Evolutionary conservation across 208 protist species (phyloP), one percentile per base, ranked within the genome.

Genomic region (Trypanosomatidae sp.): DNA sequence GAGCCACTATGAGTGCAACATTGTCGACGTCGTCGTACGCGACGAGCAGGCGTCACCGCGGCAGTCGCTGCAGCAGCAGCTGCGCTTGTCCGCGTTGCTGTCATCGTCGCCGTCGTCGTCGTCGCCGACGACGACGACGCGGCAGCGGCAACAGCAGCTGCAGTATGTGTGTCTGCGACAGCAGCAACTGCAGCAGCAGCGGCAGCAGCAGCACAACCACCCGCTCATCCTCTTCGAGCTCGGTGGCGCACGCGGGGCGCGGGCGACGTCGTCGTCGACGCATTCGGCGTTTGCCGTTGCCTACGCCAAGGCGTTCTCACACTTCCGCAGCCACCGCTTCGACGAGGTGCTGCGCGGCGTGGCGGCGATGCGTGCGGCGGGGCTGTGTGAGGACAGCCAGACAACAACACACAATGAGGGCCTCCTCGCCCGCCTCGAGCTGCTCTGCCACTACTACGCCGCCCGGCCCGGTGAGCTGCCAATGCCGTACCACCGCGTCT

Each of bases 21-120:
- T 92, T 45, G 72, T 92, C 0, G 83, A 92, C 48, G 74, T 88
- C 13, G 68, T 92, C n/a, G n/a, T n/a, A n/a, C n/a, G n/a, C n/a
- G n/a, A n/a, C n/a, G n/a, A n/a, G n/a, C n/a, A n/a, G n/a, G n/a
- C n/a, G n/a, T n/a, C n/a, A n/a, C n/a, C n/a, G n/a, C n/a, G n/a
- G n/a, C n/a, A n/a, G n/a, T n/a, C n/a, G n/a, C n/a, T n/a, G n/a
- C n/a, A n/a, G n/a, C n/a, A n/a, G n/a, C n/a, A n/a, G n/a, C n/a
- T n/a, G n/a, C n/a, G n/a, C n/a, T n/a, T n/a, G n/a, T n/a, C n/a
- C n/a, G n/a, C n/a, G n/a, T n/a, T n/a, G n/a, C n/a, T n/a, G n/a
- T n/a, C n/a, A n/a, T n/a, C n/a, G n/a, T n/a, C n/a, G n/a, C n/a
- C n/a, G n/a, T n/a, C n/a, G n/a, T n/a, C n/a, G n/a, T n/a, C n/a